phyloP scores from a whole-genome alignment of 2,329 filamentous ascomycete species.

The Dothiorella sarmentorum region DNA sequence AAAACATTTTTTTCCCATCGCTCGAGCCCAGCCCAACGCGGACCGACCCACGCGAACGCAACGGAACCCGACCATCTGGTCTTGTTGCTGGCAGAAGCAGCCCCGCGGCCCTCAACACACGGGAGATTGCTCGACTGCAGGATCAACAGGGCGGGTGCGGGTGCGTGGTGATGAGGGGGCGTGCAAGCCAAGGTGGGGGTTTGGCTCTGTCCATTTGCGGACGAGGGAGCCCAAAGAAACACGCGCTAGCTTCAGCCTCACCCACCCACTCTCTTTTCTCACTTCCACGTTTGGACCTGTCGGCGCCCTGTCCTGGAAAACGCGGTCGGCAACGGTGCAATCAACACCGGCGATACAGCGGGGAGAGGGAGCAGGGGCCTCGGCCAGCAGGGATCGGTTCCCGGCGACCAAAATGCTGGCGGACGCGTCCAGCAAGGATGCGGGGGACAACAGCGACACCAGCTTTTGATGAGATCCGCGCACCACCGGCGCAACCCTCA shows the following conservation, averaged over 20 bases:
- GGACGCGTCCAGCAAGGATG: not conserved
- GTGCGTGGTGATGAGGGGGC: too few relatives aligned
- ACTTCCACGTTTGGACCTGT: not conserved
- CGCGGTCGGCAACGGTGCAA: conserved; percentile 8
- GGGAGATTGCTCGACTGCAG: not conserved
- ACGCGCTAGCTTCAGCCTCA: not conserved
- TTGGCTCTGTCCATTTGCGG: not conserved
- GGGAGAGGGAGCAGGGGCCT: conserved; percentile 1
- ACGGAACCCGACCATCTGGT: too few relatives aligned
- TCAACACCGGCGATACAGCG: not conserved
- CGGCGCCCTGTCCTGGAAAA: not conserved
- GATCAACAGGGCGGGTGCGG: not conserved
- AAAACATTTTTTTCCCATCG: too few relatives aligned
- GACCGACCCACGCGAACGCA: not conserved
- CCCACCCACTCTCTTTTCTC: not conserved
- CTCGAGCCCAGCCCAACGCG: not conserved
- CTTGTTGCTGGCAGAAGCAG: too few relatives aligned
- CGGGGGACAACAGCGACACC: too few relatives aligned
- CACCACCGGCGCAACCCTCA: not conserved
- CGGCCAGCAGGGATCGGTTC: conserved; percentile 5
- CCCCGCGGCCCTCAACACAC: too few relatives aligned
- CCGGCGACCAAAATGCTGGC: not conserved
- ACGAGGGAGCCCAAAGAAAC: not conserved
- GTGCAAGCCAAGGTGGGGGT: too few relatives aligned
- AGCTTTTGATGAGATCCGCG: not conserved